Evolutionary conservation across 176 grass and related monocot genomes (phyloP).

Genomic region (Raddia guianensis): DNA sequence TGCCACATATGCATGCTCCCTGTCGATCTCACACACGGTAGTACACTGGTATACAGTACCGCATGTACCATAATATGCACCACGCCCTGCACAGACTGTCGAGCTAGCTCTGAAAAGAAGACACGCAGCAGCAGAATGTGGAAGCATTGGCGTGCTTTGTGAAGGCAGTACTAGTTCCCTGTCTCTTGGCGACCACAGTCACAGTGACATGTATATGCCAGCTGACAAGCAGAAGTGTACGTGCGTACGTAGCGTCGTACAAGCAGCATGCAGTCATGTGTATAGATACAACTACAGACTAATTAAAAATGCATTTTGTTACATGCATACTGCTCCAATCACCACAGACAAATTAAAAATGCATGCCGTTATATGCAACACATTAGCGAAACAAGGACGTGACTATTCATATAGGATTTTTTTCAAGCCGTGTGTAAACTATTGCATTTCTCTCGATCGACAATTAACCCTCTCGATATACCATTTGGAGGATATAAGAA

Average conservation of each 20-base stretch:
- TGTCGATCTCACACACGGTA: background rate
- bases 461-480: too few species aligned
- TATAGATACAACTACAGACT: background rate
- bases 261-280: background rate
- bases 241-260: background rate
- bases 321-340: background rate
- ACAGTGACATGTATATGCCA: background rate
- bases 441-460: too few species aligned
- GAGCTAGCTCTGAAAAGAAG: conserved; percentile 33
- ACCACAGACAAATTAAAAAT: background rate
- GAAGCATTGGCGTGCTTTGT: conserved; percentile 24
- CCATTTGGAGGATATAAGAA: too few species aligned
- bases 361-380: background rate
- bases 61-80: conserved; percentile 19
- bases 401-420: too few species aligned
- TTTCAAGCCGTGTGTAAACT: too few species aligned
- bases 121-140: conserved; percentile 20
- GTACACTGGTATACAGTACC: conserved; percentile 3
- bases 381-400: background rate
- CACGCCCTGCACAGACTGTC: conserved; percentile 28
- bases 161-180: background rate
- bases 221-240: background rate
- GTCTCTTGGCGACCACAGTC: conserved; percentile 2
- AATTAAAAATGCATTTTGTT: background rate
- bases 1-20: conserved; percentile 12